Evolutionary conservation across 1,139 yeast genomes (phyloP), one percentile per base, ranked within the genome.

Genomic region (Yamadazyma conglobata): DNA sequence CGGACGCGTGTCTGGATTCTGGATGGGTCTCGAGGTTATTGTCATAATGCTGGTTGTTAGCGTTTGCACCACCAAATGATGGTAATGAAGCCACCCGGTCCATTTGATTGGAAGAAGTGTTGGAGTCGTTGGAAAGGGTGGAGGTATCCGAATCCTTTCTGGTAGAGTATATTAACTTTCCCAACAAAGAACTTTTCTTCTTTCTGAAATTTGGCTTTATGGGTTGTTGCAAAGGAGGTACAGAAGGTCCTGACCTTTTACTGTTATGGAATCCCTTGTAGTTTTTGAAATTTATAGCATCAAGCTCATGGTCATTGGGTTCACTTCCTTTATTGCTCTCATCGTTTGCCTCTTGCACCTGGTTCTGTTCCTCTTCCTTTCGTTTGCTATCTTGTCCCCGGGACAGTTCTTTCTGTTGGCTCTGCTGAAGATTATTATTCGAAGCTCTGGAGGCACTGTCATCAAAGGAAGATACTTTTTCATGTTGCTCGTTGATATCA

Each of bases 201-300:
- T 64, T 66, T 41, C 56, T 59, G 46, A 68, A 66, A 31, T 62
- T 56, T 1, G 79, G 78, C 40, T 65, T 71, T 11, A 73, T 64
- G 2, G 79, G 79, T 13, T 68, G 73, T 9, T 58, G 45, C 26
- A 71, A 56, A 1, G 79, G 78, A 1, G 80, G 79, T 1, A 69
- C 50, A 24, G 65, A 64, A 9, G 41, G 43, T 19, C 57, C 60
- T 18, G 58, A 54, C 16, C 55, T 44, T 21, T 56, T 56, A 24
- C 59, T 57, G 24, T 62, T 64, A 44, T 73, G 79, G 50, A 74
- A 70, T 2, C 80, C 80, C 33, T 57, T 60, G 43, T 73, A 73
- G 28, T 60, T 22, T 8, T 18, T 22, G 15, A 27, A 10, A 3
- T 13, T n/a, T 10, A 25, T 47, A 20, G 57, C 67, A 31, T 19